Conservation (phyloP, 768 basidiomycete species). For the Hygrophorus pudorinus region DNA sequence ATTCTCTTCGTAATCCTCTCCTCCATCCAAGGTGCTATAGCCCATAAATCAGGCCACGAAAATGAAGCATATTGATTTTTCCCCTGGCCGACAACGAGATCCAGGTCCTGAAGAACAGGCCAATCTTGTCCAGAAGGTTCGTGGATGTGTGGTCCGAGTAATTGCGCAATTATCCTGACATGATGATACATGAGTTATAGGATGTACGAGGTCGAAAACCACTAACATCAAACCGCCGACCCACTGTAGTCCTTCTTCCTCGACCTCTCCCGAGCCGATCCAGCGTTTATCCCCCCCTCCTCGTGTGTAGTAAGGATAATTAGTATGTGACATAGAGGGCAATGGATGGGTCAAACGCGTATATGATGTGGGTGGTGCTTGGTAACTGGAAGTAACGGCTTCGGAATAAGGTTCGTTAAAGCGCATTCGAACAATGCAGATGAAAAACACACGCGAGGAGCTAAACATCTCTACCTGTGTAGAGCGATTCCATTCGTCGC, state of each 20-base stretch:
- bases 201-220: constrained; percentile 1
- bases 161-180: constrained; percentile 53
- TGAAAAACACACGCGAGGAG: not conserved
- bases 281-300: constrained; percentile 62
- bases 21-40: constrained; percentile 75
- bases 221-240: constrained; percentile 61
- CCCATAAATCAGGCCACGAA: constrained; percentile 55
- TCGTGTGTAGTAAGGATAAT: constrained; percentile 68
- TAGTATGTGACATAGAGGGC: constrained; percentile 42
- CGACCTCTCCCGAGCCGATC: constrained; percentile 37
- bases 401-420: constrained; percentile 6
- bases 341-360: constrained; percentile 43
- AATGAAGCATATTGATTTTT: constrained; percentile 62
- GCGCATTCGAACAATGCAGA: not conserved
- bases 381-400: constrained; percentile 12
- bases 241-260: constrained; percentile 60
- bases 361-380: constrained; percentile 13
- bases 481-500: no score
- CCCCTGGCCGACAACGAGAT: constrained; percentile 36
- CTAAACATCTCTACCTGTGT: not conserved
- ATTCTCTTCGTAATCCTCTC: constrained; percentile 54
- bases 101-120: constrained; percentile 34
- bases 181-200: not conserved
- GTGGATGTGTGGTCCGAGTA: constrained; percentile 34
- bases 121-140: constrained; percentile 20